These are phyloP conservation scores for Pulicaria dysenterica DNA, from an alignment of 129 eudicot species.

Conservation along the genomic window DNA sequence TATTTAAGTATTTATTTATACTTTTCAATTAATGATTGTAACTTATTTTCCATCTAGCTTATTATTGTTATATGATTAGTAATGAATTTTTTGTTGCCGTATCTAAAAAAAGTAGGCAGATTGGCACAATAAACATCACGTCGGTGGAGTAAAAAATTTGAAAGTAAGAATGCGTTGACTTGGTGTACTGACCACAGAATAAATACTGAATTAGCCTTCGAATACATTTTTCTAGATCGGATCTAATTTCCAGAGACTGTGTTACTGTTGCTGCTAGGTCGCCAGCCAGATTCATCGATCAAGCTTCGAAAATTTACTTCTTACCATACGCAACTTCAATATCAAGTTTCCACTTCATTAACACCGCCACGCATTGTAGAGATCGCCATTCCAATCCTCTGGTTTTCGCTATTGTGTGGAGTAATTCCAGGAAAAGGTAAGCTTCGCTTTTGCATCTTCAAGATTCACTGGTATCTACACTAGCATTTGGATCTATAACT, in stretches of 20 bases:
- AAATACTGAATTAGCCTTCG: background rate
- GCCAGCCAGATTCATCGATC: conserved; percentile 30
- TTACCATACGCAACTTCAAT: conserved; percentile 33
- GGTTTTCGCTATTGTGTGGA: conserved; percentile 17
- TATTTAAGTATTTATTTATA: too few relatives aligned
- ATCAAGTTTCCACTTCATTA: conserved; percentile 20
- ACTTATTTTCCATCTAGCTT: too few relatives aligned
- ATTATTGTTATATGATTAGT: too few relatives aligned
- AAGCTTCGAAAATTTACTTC: background rate
- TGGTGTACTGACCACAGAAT: background rate
- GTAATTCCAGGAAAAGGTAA: conserved; percentile 23
- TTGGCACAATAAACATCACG: background rate
- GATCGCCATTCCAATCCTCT: conserved; percentile 15
- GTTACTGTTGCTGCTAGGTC: conserved; percentile 3
- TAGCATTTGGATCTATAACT: conserved; percentile 11
- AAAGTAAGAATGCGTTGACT: conserved; percentile 18
- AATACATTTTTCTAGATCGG: conserved; percentile 29
- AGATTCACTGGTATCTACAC: background rate
- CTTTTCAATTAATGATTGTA: too few relatives aligned
- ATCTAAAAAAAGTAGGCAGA: too few relatives aligned
- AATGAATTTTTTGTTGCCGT: too few relatives aligned
- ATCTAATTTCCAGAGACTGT: conserved; percentile 11
- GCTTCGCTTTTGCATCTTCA: conserved; percentile 26
- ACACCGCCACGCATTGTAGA: conserved; percentile 1
- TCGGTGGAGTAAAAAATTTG: conserved; percentile 15